Evolutionary conservation across 225 moss, liverwort and hornwort species (phyloP).

Genomic region (Pleurozium schreberi): DNA sequence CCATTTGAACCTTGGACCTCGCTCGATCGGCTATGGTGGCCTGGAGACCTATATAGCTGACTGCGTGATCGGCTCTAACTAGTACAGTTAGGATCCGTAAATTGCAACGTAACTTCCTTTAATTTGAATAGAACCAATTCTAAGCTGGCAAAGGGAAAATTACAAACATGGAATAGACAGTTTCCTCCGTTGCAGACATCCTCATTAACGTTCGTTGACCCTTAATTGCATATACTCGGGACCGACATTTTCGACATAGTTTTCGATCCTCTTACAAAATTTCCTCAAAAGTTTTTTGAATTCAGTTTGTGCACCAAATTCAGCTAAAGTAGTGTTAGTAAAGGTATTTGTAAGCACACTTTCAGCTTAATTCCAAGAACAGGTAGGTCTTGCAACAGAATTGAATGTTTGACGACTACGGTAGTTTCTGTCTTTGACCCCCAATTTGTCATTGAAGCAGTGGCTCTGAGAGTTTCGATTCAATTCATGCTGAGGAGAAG

Average conservation of each 20-base stretch:
- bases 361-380: neutral
- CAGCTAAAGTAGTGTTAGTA: neutral
- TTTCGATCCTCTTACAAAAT: neutral
- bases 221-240: neutral
- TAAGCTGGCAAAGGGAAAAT: neutral
- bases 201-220: neutral
- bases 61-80: neutral
- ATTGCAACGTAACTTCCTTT: neutral
- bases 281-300: neutral
- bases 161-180: neutral
- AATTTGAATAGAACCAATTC: neutral
- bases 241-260: neutral
- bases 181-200: neutral
- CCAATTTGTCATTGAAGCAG: neutral
- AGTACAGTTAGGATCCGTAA: neutral
- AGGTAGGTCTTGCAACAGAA: neutral
- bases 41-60: too few species aligned
- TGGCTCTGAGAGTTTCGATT: neutral
- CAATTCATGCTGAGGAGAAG: neutral
- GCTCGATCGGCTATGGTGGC: neutral
- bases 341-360: neutral
- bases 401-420: neutral
- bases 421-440: neutral
- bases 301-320: neutral
- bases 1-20: neutral